phyloP scores from a whole-genome alignment of 2,329 filamentous ascomycete genomes.

The Xylariaceae sp. region DNA sequence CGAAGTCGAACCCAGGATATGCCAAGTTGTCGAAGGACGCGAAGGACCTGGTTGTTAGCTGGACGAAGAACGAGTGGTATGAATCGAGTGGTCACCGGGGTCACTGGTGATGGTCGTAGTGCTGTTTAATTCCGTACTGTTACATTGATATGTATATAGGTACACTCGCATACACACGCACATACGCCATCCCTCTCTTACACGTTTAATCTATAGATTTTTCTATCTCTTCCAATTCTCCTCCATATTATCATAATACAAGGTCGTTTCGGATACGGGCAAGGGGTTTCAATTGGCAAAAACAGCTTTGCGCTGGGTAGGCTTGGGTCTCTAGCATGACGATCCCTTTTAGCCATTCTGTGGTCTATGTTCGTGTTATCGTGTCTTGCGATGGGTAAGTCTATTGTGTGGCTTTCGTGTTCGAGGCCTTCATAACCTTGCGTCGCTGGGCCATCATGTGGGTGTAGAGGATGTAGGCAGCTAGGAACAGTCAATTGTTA shows the following conservation, averaged over 20 bases:
- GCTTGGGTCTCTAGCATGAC: slow-evolving; percentile 3
- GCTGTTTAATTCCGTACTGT: slow-evolving; percentile 2
- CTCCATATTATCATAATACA: slow-evolving; percentile 14
- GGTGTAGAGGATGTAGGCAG: slow-evolving; percentile 77
- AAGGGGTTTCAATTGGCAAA: slow-evolving; percentile 1
- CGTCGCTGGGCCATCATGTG: slow-evolving; percentile 91
- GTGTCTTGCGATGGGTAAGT: not conserved
- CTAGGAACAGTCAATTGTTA: slow-evolving; percentile 36
- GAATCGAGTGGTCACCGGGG: slow-evolving; percentile 40
- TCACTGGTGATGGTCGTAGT: slow-evolving; percentile 28
- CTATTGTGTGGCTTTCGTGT: slow-evolving; percentile 40
- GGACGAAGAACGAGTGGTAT: slow-evolving; percentile 64
- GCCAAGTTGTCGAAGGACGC: slow-evolving; percentile 61
- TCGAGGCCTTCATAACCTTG: slow-evolving; percentile 67
- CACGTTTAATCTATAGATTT: slow-evolving; percentile 11
- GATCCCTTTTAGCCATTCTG: slow-evolving; percentile 1
- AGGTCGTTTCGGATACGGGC: slow-evolving; percentile 8
- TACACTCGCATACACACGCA: not conserved
- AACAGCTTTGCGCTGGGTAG: not conserved
- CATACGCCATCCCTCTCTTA: not conserved
- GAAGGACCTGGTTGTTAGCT: slow-evolving; percentile 58
- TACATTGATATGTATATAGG: slow-evolving; percentile 11
- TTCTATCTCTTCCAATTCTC: not conserved
- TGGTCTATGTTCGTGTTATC: not conserved
- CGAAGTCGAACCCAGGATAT: slow-evolving; percentile 67